Evolutionary conservation across 1,139 yeast species (phyloP), one percentile per base, ranked within the genome.

Genomic region (Suhomyces coccinellae): DNA sequence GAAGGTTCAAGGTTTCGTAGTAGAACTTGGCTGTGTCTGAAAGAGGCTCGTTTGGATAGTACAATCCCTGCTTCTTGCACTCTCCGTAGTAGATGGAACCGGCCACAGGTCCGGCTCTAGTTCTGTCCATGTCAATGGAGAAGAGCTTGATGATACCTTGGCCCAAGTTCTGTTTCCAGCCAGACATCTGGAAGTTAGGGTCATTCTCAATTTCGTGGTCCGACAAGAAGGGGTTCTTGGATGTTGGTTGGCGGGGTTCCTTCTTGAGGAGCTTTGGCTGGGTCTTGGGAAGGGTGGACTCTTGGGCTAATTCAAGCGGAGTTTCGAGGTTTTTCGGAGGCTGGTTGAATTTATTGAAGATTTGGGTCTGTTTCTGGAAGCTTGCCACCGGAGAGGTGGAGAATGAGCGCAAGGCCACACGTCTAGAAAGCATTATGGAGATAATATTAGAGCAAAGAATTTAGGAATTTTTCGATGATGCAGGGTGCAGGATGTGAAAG

Each of bases 41-140:
- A 36, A 85, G 66, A 38, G 81, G 83, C 61, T 85, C 93, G 52
- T 84, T 75, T 14, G 85, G 87, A 52, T 80, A 86, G 61, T 80
- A 86, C 57, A 87, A 69, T 14, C 90, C 95, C 68, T 87, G 97
- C 41, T 75, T 79, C 63, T 89, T 90, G 69, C 97, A 90, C 65
- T 87, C 83, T 40, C 87, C 91, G 60, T 87, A 87, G 67, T 90
- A 93, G 43, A 79, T 75, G 4, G 93, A 85, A 3, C 97, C 98
- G 3, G 96, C 97, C 52, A 93, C 85, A 0, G 97, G 91, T 15
- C 97, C 98, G 0, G 97, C 85, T 62, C 98, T 79, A 39, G 93
- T 79, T 55, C 82, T 81, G 69, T 91, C 98, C 95, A 91, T 89
- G 66, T 93, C 97, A 48, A 93, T 71, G 52, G 80, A 75, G 62